Base-by-base conservation (phyloP, 768 basidiomycete species). In the Epithele typhae region DNA sequence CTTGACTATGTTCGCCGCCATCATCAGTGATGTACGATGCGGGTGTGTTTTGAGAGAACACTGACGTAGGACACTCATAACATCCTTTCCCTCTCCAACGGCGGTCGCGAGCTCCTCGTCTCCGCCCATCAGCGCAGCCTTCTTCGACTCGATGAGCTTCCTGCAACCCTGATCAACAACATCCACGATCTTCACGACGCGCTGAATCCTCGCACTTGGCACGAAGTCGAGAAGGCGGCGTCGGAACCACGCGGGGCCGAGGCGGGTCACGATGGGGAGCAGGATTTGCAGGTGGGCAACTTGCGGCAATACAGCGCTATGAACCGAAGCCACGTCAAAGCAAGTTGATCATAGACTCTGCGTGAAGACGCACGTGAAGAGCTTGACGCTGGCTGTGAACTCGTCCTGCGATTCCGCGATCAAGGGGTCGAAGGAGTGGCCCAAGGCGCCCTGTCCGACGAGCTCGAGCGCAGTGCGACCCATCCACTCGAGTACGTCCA, bases 21-120 rank as follows among this genome's bases (percentile, higher is more conserved):
- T 7, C 27, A 7, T 14, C 27, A 30, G 27, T 30, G 23, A 14
- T 8, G 11, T 14, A 22, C 37, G 37, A 6, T 19, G 8, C 2
- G 17, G 4, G 18, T 6, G 22, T 8, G 18, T 6, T 6, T 14
- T 19, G 37, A 7, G 37, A 37, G 14, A 12, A 2, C 5, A 38
- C 73, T 54, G 49, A 78, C 77, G 56, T 34, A 79, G 59, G 25
- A 73, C 63, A 45, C 71, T 75, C 42, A 76, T 74, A n/a, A 79
- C 69, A 59, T 78, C 76, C 48, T 71, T 77, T n/a, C 54, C 64
- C 60, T 64, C 37, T 40, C 52, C 37, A 48, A 62, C 52, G 47
- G 58, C 41, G 46, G 60, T 38, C 45, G 45, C 18, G 43, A 61
- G 45, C 5, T 60, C 58, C n/a, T 61, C 59, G 17, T 68, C 34